A percentile compares a stretch with the other conserved stretches of the same genome.
Conservation (phyloP, 2,329 filamentous ascomycete species). For the Botryotinia narcissicola region DNA sequence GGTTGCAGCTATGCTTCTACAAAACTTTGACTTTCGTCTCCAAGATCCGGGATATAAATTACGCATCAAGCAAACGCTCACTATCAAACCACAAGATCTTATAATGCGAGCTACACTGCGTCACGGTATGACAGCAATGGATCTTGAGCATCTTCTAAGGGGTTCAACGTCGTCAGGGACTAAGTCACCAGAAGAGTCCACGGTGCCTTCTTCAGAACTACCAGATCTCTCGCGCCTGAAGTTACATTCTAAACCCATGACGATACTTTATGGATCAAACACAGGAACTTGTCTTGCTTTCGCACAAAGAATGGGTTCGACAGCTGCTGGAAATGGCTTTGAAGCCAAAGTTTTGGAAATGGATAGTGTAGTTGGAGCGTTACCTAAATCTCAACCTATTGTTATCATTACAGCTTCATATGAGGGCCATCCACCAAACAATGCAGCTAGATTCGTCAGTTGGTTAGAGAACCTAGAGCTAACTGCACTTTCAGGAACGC, state of each 20-base stretch:
- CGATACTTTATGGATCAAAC: constrained; percentile 70
- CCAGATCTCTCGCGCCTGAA: not conserved
- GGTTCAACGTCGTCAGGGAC: constrained; percentile 15
- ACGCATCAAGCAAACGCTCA: constrained; percentile 53
- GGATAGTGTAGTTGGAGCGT: constrained; percentile 57
- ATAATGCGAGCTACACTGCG: constrained; percentile 58
- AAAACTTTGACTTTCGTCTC: constrained; percentile 66
- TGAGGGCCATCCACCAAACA: constrained; percentile 71
- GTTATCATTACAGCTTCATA: constrained; percentile 70
- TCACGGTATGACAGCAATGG: constrained; percentile 46
- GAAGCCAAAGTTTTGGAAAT: constrained; percentile 51
- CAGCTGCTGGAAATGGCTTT: constrained; percentile 60
- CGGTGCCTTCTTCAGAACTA: not conserved
- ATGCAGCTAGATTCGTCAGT: constrained; percentile 63
- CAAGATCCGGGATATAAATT: constrained; percentile 60
- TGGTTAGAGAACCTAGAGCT: constrained; percentile 54
- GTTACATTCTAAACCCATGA: constrained; percentile 40
- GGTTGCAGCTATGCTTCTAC: constrained; percentile 60
- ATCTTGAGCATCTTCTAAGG: constrained; percentile 42
- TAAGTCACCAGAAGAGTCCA: not conserved
- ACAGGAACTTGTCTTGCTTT: constrained; percentile 71
- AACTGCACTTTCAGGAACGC: constrained; percentile 50
- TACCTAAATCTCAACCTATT: constrained; percentile 60
- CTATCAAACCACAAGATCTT: constrained; percentile 63
- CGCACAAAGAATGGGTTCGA: constrained; percentile 58